phyloP scores from a whole-genome alignment of 306 rosid species.

The Spatholobus suberectus region DNA sequence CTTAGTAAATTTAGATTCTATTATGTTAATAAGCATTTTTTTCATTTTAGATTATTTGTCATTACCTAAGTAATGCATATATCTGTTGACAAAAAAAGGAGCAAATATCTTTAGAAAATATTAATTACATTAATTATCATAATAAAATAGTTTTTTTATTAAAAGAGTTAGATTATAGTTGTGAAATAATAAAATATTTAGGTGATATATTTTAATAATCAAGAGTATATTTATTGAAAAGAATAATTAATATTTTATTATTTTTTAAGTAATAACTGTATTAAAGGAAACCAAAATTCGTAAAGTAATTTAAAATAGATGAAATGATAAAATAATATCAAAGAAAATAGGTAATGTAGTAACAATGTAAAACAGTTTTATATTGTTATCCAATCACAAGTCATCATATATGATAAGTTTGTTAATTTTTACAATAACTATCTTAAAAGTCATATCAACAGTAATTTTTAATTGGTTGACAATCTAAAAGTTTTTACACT shows the following conservation, averaged over 20 bases:
- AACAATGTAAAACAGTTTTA: too few species aligned
- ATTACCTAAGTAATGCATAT: not conserved
- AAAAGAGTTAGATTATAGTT: not conserved
- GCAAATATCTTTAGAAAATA: not conserved
- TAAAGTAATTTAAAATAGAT: not conserved
- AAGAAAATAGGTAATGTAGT: too few species aligned
- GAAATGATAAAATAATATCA: not conserved
- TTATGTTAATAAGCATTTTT: too few species aligned
- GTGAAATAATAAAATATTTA: not conserved
- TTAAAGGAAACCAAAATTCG: not conserved
- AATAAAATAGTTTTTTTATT: not conserved
- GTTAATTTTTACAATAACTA: too few species aligned
- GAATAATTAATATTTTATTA: not conserved
- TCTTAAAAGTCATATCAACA: too few species aligned
- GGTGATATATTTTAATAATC: not conserved
- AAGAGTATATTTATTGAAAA: not conserved
- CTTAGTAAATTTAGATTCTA: too few species aligned
- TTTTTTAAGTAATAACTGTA: not conserved
- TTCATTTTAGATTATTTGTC: not conserved
- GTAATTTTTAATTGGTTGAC: too few species aligned
- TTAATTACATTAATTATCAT: not conserved
- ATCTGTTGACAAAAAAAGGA: not conserved
- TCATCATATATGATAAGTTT: too few species aligned
- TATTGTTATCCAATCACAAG: too few species aligned
- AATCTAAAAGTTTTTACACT: too few species aligned